Percentiles rank a stretch among this genome's conserved stretches.
Conservation (phyloP, 345 rosid species). For the Eucalyptus tenuipes region DNA sequence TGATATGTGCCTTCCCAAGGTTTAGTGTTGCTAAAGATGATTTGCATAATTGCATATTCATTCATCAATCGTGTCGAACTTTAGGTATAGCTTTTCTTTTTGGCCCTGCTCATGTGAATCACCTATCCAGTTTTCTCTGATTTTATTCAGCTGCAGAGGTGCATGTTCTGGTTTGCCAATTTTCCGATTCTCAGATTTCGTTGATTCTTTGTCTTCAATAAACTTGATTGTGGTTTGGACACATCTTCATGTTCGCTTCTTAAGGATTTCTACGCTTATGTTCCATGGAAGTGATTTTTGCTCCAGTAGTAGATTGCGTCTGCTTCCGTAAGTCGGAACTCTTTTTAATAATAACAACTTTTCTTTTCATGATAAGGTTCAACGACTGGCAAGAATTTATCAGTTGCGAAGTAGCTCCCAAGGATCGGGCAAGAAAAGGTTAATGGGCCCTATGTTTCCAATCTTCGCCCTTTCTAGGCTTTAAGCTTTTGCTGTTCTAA, state of each 20-base stretch:
- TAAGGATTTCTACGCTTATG: background rate
- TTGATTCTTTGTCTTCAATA: background rate
- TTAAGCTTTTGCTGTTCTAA: background rate
- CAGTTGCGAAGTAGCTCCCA: conserved; percentile 42
- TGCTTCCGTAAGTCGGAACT: background rate
- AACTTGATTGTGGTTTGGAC: background rate
- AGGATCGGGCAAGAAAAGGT: conserved; percentile 91
- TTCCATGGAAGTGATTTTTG: background rate
- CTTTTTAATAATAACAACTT: background rate
- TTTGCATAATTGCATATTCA: background rate
- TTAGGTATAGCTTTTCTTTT: background rate
- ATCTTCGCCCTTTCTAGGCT: background rate
- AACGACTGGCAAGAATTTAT: conserved; percentile 70
- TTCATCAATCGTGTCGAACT: background rate
- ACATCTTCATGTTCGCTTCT: background rate
- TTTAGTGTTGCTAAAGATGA: background rate
- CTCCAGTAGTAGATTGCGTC: background rate
- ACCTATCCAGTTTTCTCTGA: background rate
- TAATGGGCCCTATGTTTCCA: background rate
- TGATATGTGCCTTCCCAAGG: background rate
- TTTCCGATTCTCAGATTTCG: background rate
- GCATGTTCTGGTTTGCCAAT: background rate
- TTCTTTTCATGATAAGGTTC: conserved; percentile 23
- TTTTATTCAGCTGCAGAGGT: background rate
- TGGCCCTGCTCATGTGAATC: background rate